Percentiles rank a stretch among this genome's conserved stretches.
Evolutionary conservation across 1,284 basidiomycete species (phyloP).

Genomic region (Puccinia hordei): DNA sequence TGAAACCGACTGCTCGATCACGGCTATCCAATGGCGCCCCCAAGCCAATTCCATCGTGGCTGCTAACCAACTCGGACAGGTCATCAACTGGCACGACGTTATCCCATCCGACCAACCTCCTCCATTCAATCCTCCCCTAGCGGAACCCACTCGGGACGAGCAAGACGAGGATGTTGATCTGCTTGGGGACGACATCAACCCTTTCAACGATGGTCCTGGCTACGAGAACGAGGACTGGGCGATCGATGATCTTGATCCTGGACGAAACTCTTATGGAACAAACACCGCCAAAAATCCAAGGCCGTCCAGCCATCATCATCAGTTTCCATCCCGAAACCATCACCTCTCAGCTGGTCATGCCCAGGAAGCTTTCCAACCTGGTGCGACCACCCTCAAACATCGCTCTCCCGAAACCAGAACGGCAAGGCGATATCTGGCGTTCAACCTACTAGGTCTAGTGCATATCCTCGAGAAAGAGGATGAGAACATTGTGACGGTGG

Average conservation of each 20-base stretch:
- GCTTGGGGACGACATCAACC: slow-evolving; percentile 57
- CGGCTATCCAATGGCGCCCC: slow-evolving; percentile 38
- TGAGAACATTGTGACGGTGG: slow-evolving; percentile 87
- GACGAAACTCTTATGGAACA: slow-evolving; percentile 63
- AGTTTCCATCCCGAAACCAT: slow-evolving; percentile 65
- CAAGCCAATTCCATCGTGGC: slow-evolving; percentile 55
- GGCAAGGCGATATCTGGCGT: slow-evolving; percentile 61
- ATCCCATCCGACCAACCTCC: slow-evolving; percentile 58
- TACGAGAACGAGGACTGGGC: slow-evolving; percentile 72
- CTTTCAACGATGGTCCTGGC: slow-evolving; percentile 65
- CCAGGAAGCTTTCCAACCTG: slow-evolving; percentile 64
- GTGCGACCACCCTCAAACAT: slow-evolving; percentile 12
- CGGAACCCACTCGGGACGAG: slow-evolving; percentile 52
- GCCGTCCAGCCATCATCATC: slow-evolving; percentile 62
- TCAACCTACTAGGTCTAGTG: slow-evolving; percentile 89
- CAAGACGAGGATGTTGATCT: slow-evolving; percentile 51
- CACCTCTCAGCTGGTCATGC: slow-evolving; percentile 80
- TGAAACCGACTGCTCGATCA: slow-evolving; percentile 2
- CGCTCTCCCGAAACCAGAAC: background rate
- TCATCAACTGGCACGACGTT: slow-evolving; percentile 52
- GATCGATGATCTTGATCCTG: slow-evolving; percentile 71
- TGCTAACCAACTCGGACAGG: slow-evolving; percentile 57
- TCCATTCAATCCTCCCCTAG: slow-evolving; percentile 55
- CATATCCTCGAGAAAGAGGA: slow-evolving; percentile 89
- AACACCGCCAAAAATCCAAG: slow-evolving; percentile 61